A percentile compares a stretch with the other conserved stretches of the same genome.
These are phyloP conservation scores for Penicillium frequentans DNA, from an alignment of 2,329 filamentous ascomycete genomes.

Conservation along the genomic window DNA sequence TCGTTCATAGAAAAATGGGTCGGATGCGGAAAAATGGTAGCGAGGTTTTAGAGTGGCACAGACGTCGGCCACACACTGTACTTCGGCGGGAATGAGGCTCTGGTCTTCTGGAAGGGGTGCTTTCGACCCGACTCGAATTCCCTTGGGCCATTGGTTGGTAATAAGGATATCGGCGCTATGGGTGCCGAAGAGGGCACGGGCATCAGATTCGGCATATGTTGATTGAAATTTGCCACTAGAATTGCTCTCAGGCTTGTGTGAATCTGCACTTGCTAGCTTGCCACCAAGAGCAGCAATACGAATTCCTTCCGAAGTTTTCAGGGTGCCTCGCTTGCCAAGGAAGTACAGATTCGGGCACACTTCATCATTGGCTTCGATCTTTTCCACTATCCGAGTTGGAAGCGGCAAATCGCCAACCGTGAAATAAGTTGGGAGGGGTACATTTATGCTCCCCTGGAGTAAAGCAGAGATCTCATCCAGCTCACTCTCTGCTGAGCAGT, in stretches of 20 bases:
- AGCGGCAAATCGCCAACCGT: conserved; percentile 73
- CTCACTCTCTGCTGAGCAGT: conserved; percentile 47
- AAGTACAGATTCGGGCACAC: conserved; percentile 90
- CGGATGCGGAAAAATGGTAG: conserved; percentile 80
- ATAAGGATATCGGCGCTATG: conserved; percentile 82
- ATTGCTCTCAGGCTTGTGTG: conserved; percentile 32
- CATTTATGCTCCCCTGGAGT: conserved; percentile 67
- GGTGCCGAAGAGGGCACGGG: conserved; percentile 71
- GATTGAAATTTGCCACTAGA: conserved; percentile 70
- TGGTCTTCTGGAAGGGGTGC: conserved; percentile 56
- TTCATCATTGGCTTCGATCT: conserved; percentile 69
- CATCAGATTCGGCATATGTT: conserved; percentile 74
- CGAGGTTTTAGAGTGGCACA: conserved; percentile 79
- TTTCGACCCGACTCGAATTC: conserved; percentile 68
- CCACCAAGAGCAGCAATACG: conserved; percentile 87
- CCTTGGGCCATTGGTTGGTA: conserved; percentile 81
- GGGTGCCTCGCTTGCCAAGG: conserved; percentile 80
- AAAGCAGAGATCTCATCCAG: conserved; percentile 65
- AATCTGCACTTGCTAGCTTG: conserved; percentile 43
- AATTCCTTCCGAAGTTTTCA: conserved; percentile 87
- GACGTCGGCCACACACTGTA: conserved; percentile 74
- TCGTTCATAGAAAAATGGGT: conserved; percentile 77
- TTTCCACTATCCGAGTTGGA: conserved; percentile 68
- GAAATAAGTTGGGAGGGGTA: conserved; percentile 89
- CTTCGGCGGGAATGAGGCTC: conserved; percentile 52